Percentiles rank a stretch among this genome's conserved stretches.
Evolutionary conservation across 2,329 filamentous ascomycete species (phyloP).

Genomic region (Penicillium sp.): DNA sequence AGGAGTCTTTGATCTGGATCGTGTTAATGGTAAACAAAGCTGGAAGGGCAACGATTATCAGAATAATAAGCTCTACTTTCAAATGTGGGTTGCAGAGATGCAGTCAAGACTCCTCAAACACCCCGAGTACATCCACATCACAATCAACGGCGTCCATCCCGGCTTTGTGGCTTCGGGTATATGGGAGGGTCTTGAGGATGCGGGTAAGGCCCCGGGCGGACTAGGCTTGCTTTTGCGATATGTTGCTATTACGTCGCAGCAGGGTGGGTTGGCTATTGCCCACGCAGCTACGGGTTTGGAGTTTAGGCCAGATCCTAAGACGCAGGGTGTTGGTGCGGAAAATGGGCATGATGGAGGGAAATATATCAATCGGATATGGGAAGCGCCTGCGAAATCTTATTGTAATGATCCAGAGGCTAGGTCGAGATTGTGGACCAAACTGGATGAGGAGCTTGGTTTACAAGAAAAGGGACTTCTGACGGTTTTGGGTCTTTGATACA

Average conservation of each 20-base stretch:
- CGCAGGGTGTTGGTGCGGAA: background rate
- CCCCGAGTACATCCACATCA: conserved; percentile 14
- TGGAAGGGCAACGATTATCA: conserved; percentile 8
- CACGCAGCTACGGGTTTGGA: background rate
- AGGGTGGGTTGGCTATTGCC: conserved; percentile 4
- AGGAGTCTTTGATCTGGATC: conserved; percentile 10
- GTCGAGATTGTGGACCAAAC: conserved; percentile 1
- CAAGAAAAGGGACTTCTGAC: background rate
- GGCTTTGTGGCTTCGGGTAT: conserved; percentile 15
- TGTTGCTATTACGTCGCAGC: conserved; percentile 5
- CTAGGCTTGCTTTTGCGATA: background rate
- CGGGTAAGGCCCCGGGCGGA: background rate
- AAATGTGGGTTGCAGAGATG: conserved; percentile 16
- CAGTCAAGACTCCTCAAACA: conserved; percentile 11
- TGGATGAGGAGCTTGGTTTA: conserved; percentile 4
- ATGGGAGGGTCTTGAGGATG: conserved; percentile 1
- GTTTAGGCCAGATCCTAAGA: conserved; percentile 2
- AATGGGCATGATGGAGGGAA: conserved; percentile 2
- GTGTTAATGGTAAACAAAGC: conserved; percentile 3
- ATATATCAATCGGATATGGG: conserved; percentile 10
- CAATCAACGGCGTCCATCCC: conserved; percentile 14
- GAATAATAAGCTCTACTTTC: conserved; percentile 15
- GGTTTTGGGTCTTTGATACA: background rate
- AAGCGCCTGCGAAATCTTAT: background rate
- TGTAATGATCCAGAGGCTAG: conserved; percentile 3